These are phyloP conservation scores for Dipteronia sinensis DNA, from an alignment of 345 rosid species.

Conservation along the genomic window DNA sequence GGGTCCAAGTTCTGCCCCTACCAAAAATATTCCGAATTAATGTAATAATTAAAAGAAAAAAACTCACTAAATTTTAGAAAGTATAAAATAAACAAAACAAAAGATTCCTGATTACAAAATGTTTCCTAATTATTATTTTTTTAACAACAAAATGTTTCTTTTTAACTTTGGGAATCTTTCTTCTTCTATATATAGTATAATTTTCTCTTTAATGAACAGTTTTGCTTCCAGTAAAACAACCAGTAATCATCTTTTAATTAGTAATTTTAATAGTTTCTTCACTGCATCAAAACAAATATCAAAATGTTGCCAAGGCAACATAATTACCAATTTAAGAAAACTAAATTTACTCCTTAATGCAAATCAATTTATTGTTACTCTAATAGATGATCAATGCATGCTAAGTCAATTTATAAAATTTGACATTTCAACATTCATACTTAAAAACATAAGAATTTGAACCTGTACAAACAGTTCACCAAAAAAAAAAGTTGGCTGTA, in stretches of 20 bases:
- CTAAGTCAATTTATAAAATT: no score
- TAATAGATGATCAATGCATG: no score
- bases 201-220: not conserved
- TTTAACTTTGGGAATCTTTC: constrained; percentile 7
- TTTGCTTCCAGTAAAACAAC: not conserved
- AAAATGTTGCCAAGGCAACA: not conserved
- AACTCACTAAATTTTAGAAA: no score
- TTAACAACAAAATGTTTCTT: not conserved
- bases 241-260: not conserved
- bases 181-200: not conserved
- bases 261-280: not conserved
- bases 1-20: no score
- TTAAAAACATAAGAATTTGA: no score
- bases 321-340: not conserved
- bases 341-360: no score
- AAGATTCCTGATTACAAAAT: not conserved
- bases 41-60: not conserved
- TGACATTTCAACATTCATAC: no score
- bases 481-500: no score
- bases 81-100: not conserved
- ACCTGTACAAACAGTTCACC: no score
- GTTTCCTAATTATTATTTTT: no score
- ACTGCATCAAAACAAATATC: not conserved
- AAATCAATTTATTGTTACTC: no score
- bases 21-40: no score